A percentile compares a stretch with the other conserved stretches of the same genome.
Evolutionary conservation across 768 basidiomycete species (phyloP).

Genomic region (Lactifluus volemus): DNA sequence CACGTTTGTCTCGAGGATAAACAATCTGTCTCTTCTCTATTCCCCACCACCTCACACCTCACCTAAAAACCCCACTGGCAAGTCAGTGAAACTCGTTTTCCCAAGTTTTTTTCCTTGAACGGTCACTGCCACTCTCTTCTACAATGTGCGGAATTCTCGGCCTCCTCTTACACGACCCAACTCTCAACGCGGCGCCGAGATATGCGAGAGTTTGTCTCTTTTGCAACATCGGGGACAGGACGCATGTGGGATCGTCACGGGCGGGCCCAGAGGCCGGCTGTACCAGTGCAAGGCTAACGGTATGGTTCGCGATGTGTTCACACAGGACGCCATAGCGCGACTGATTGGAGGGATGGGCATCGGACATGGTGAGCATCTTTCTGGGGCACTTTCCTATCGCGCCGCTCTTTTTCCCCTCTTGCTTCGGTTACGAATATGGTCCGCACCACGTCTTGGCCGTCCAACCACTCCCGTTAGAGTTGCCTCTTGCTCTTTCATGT

Average conservation of each 20-base stretch:
- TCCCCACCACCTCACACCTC: background rate
- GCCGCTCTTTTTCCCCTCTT: background rate
- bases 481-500: background rate
- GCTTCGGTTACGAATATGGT: background rate
- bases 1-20: background rate
- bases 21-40: background rate
- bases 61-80: background rate
- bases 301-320: slow-evolving; percentile 98
- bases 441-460: background rate
- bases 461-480: background rate
- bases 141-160: slow-evolving; percentile 91
- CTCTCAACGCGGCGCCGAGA: slow-evolving; percentile 69
- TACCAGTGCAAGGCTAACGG: slow-evolving; percentile 99
- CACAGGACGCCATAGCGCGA: slow-evolving; percentile 62
- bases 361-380: slow-evolving; percentile 71
- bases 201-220: slow-evolving; percentile 90
- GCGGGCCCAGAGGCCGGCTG: slow-evolving; percentile 89
- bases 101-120: background rate
- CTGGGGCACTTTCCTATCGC: background rate
- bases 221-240: slow-evolving; percentile 97
- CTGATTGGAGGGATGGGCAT: slow-evolving; percentile 94
- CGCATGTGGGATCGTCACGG: slow-evolving; percentile 95
- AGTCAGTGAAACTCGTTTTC: slow-evolving; percentile 1
- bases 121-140: slow-evolving; percentile 8
- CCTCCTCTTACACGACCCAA: slow-evolving; percentile 72